phyloP scores from a whole-genome alignment of 148 eudicot genomes.

The Fagopyrum tataricum region DNA sequence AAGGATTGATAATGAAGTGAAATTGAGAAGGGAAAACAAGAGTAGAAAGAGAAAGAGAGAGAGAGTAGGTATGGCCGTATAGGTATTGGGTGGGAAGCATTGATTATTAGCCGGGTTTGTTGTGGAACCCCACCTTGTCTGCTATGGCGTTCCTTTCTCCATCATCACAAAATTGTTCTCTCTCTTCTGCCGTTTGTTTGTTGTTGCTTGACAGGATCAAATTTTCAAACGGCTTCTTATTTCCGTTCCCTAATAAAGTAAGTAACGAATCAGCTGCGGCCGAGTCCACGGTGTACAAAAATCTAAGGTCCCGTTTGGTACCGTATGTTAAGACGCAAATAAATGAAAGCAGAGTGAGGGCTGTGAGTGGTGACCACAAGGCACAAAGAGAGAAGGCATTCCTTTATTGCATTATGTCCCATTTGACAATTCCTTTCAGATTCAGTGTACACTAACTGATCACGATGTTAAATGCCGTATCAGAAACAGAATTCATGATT shows the following conservation, averaged over 20 bases:
- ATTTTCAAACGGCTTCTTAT: background rate
- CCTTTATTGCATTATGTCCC: background rate
- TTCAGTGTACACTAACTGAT: background rate
- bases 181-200: slow-evolving; percentile 5
- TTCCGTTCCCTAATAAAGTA: background rate
- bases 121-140: slow-evolving; percentile 14
- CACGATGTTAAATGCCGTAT: background rate
- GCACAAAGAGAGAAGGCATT: no score
- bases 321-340: background rate
- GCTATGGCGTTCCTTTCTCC: slow-evolving; percentile 2
- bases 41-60: background rate
- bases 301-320: no score
- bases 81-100: background rate
- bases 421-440: slow-evolving; percentile 3
- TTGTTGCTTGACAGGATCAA: slow-evolving; percentile 9
- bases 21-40: background rate
- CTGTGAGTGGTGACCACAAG: background rate
- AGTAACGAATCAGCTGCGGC: background rate
- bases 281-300: background rate
- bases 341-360: background rate
- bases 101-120: slow-evolving; percentile 7
- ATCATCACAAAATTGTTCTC: background rate
- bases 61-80: slow-evolving; percentile 4
- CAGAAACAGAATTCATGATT: background rate
- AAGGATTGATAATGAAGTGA: background rate